Conservation (phyloP, 176 grass and related monocot genomes). For the Oryza brachyantha region DNA sequence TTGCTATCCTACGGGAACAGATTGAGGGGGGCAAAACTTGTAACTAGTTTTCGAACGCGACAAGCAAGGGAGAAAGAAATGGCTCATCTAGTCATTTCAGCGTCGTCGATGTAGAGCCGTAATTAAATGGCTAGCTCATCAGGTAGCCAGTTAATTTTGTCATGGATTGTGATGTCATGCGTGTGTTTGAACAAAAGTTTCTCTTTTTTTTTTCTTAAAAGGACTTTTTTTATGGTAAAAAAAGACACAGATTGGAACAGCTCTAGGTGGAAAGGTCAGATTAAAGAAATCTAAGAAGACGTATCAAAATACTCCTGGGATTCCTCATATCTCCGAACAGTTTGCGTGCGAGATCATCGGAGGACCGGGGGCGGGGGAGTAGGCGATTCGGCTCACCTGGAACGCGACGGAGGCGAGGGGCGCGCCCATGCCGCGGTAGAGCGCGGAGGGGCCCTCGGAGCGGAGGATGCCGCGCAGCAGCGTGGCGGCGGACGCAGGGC, state of each 20-base stretch:
- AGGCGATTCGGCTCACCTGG: slow-evolving; percentile 41
- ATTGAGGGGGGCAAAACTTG: neutral
- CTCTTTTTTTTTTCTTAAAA: neutral
- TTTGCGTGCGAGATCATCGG: neutral
- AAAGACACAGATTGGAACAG: neutral
- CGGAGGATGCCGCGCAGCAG: slow-evolving; percentile 69
- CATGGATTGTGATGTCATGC: neutral
- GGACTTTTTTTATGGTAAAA: neutral
- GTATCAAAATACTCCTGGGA: slow-evolving; percentile 1
- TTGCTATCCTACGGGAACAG: neutral
- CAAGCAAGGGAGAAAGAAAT: slow-evolving; percentile 25
- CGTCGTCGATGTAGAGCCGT: slow-evolving; percentile 8
- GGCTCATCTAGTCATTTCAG: neutral
- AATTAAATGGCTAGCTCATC: neutral
- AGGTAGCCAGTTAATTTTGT: neutral
- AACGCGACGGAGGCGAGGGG: slow-evolving; percentile 83
- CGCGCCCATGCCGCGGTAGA: slow-evolving; percentile 96
- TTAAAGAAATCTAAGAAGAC: neutral
- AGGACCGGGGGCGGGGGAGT: too few relatives aligned
- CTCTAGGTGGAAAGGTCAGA: neutral
- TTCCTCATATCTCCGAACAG: neutral
- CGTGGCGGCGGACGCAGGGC: slow-evolving; percentile 39
- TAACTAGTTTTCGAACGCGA: neutral
- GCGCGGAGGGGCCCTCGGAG: slow-evolving; percentile 74
- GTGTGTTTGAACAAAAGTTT: neutral